phyloP scores from a whole-genome alignment of 768 basidiomycete genomes.

The Calocybe gangraenosa region DNA sequence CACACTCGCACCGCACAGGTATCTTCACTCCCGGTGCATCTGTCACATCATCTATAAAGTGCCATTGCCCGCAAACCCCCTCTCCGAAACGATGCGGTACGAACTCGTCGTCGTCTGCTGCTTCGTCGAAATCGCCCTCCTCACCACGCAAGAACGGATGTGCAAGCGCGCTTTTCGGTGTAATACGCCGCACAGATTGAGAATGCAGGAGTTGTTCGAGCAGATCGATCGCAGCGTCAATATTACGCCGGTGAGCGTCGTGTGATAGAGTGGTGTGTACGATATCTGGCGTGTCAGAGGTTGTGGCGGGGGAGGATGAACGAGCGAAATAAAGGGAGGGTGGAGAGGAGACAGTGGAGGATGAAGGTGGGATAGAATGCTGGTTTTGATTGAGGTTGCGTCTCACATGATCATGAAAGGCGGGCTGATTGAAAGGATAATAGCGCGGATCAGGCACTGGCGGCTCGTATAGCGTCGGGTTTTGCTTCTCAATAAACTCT shows the following conservation, averaged over 20 bases:
- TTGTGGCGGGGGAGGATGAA: constrained; percentile 13
- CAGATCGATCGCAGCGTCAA: constrained; percentile 71
- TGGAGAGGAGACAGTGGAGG: constrained; percentile 26
- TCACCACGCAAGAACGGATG: constrained; percentile 64
- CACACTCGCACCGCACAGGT: constrained; percentile 28
- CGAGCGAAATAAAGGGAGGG: constrained; percentile 16
- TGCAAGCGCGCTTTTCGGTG: constrained; percentile 69
- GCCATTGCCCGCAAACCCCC: constrained; percentile 62
- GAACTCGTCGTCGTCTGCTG: constrained; percentile 57
- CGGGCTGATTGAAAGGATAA: constrained; percentile 47
- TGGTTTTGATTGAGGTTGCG: constrained; percentile 10
- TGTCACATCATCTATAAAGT: constrained; percentile 54
- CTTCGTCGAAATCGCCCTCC: constrained; percentile 29
- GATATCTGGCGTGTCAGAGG: constrained; percentile 7
- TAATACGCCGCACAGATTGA: constrained; percentile 73
- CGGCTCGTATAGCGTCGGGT: constrained; percentile 62
- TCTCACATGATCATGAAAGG: constrained; percentile 21
- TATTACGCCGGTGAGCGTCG: constrained; percentile 44
- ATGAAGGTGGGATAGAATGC: constrained; percentile 28
- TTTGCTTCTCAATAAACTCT: constrained; percentile 72
- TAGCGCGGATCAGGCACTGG: constrained; percentile 44
- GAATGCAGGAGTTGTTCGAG: constrained; percentile 70
- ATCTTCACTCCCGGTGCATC: constrained; percentile 52
- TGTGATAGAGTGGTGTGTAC: constrained; percentile 15
- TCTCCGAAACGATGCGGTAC: constrained; percentile 60